Evolutionary conservation across 2,329 filamentous ascomycete species (phyloP).

Genomic region (Hyphodiscus sp.): DNA sequence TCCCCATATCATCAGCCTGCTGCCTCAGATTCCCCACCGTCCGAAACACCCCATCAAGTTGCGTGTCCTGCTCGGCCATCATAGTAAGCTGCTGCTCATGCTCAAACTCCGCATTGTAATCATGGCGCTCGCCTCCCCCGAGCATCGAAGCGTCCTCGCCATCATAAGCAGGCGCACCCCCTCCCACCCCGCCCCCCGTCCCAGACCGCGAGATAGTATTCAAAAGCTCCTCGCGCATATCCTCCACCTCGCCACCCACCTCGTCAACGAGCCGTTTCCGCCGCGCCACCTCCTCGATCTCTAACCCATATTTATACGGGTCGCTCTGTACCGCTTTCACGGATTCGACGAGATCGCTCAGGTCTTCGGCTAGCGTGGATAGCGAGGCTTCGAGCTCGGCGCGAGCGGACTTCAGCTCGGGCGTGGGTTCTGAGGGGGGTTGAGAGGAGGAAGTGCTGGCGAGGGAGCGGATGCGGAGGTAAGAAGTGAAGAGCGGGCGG

Average conservation of each 20-base stretch:
- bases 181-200: slow-evolving; percentile 28
- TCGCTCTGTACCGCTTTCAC: slow-evolving; percentile 83
- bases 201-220: slow-evolving; percentile 41
- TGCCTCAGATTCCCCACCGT: slow-evolving; percentile 86
- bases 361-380: slow-evolving; percentile 68
- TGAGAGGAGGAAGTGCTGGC: slow-evolving; percentile 35
- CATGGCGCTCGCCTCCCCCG: slow-evolving; percentile 31
- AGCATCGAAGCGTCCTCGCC: slow-evolving; percentile 27
- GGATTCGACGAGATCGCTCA: slow-evolving; percentile 80
- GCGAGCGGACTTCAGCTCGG: slow-evolving; percentile 76
- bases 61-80: slow-evolving; percentile 91
- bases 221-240: slow-evolving; percentile 78
- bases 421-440: slow-evolving; percentile 40
- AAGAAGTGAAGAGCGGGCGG: slow-evolving; percentile 85
- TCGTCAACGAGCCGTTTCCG: slow-evolving; percentile 80
- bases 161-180: not conserved
- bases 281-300: slow-evolving; percentile 72
- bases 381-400: slow-evolving; percentile 62
- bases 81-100: slow-evolving; percentile 85
- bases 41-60: slow-evolving; percentile 84
- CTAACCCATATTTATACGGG: slow-evolving; percentile 80
- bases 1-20: slow-evolving; percentile 93
- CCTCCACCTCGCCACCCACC: slow-evolving; percentile 79
- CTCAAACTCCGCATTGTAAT: slow-evolving; percentile 71
- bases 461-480: slow-evolving; percentile 89